Evolutionary conservation across 352 stramenopile genomes (phyloP), one percentile per base, ranked within the genome.

Genomic region (Globisporangium takayamanum): DNA sequence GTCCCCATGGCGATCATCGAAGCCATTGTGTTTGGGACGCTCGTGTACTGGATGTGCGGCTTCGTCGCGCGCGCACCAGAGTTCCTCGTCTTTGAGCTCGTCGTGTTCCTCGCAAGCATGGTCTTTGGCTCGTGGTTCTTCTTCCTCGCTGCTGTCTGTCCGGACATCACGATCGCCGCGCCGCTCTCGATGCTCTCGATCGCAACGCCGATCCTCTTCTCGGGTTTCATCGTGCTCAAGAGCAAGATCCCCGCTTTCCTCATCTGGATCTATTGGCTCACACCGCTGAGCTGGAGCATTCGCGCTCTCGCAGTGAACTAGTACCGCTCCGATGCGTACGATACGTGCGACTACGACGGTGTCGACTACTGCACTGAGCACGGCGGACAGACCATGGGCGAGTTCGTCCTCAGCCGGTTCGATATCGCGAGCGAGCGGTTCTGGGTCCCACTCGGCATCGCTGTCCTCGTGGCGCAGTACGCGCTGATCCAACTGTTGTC

Each of bases 21-120:
- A 67, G 78, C 69, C 3, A 59, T 92, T n/a, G 59, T 88, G 33
- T 96, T 94, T 70, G 84, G 82, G 1, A 74, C 73, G 15, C 52
- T 96, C 47, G 59, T 94, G 15, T 96, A 96, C 62, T 96, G 78
- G 71, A 70, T 94, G 66, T 78, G 87, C 56, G 87, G 87, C 50
- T 79, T 80, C 46, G 54, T 65, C 30, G 37, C 60, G 11, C 52
- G 67, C 7, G 63, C 59, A 0, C 26, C 47, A n/a, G 53, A 52
- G 3, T 88, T 78, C 61, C 63, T 85, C 36, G 49, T 72, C 48
- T 88, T 80, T 68, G 25, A 70, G 25, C 50, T 73, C 50, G 68
- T 81, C 36, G 64, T 87, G 52, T 49, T 87, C 28, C 44, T 86
- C 37, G 75, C 67, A 15, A 68, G 80, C 26, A 16, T 89, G 22